A percentile compares a stretch with the other conserved stretches of the same genome.
Evolutionary conservation across 2,329 filamentous ascomycete species (phyloP).

Genomic region (Pyricularia grisea): DNA sequence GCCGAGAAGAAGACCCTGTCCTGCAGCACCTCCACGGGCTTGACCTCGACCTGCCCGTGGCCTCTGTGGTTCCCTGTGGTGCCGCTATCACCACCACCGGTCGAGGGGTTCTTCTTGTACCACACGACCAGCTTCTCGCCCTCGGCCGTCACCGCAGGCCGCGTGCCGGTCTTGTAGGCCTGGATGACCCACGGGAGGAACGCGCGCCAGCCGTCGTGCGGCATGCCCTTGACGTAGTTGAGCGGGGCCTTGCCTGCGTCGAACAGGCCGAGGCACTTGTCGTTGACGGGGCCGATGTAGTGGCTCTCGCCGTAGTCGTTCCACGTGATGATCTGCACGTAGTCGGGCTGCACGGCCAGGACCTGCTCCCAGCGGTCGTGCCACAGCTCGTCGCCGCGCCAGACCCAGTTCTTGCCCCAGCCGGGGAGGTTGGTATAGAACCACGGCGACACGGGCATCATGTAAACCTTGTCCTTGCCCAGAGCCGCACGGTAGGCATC

Average conservation of each 20-base stretch:
- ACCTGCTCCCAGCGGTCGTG: slow-evolving; percentile 45
- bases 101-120: background rate
- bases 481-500: slow-evolving; percentile 23
- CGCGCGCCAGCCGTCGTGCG: slow-evolving; percentile 35
- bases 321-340: slow-evolving; percentile 37
- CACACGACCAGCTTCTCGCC: background rate
- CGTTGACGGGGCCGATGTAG: slow-evolving; percentile 24
- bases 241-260: slow-evolving; percentile 24
- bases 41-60: background rate
- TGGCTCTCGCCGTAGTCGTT: slow-evolving; percentile 46
- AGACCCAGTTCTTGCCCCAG: slow-evolving; percentile 45
- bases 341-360: slow-evolving; percentile 32
- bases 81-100: background rate
- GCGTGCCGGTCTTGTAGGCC: slow-evolving; percentile 15
- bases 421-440: slow-evolving; percentile 40
- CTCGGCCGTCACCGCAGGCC: slow-evolving; percentile 3
- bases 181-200: slow-evolving; percentile 26
- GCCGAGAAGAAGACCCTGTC: slow-evolving; percentile 5
- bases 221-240: slow-evolving; percentile 18
- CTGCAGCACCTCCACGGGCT: background rate
- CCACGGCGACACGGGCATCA: slow-evolving; percentile 21
- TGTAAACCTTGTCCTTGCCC: slow-evolving; percentile 13
- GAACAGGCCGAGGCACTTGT: slow-evolving; percentile 16
- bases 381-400: slow-evolving; percentile 49
- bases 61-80: slow-evolving; percentile 3